phyloP scores from a whole-genome alignment of 1,139 yeast species.

The Taphrina deformans region DNA sequence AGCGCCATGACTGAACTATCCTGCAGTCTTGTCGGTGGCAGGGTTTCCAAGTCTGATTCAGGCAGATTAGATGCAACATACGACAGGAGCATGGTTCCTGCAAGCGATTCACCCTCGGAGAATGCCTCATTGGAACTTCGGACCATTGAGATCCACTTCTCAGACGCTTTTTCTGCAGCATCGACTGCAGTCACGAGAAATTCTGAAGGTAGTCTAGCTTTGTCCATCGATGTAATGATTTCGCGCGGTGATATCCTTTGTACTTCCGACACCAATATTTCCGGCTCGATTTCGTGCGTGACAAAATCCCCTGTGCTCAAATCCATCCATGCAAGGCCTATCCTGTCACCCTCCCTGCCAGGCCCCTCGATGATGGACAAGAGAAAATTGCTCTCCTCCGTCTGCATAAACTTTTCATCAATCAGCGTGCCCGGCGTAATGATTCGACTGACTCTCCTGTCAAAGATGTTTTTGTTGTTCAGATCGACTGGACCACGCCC shows the following conservation, averaged over 20 bases:
- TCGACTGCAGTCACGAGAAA: slow-evolving; percentile 10
- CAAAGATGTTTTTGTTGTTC: slow-evolving; percentile 45
- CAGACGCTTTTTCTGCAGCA: not conserved
- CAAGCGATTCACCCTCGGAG: slow-evolving; percentile 42
- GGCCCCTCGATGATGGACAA: slow-evolving; percentile 64
- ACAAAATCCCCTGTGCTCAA: slow-evolving; percentile 77
- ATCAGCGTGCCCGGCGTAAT: slow-evolving; percentile 91
- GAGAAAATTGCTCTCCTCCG: slow-evolving; percentile 67
- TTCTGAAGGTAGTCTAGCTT: slow-evolving; percentile 10
- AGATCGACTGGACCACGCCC: slow-evolving; percentile 16
- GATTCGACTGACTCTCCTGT: slow-evolving; percentile 72
- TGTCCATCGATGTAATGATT: slow-evolving; percentile 50
- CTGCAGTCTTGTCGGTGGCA: slow-evolving; percentile 55
- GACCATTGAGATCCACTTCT: slow-evolving; percentile 20
- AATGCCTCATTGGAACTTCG: not conserved
- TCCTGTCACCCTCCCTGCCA: not conserved
- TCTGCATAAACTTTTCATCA: slow-evolving; percentile 80
- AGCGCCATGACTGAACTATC: slow-evolving; percentile 64
- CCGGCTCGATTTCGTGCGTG: slow-evolving; percentile 61
- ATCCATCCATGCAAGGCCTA: slow-evolving; percentile 85
- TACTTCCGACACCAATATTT: slow-evolving; percentile 59
- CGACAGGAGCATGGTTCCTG: slow-evolving; percentile 58
- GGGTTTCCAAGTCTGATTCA: slow-evolving; percentile 52
- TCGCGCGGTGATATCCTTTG: slow-evolving; percentile 70
- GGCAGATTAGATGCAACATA: slow-evolving; percentile 62